Conservation (phyloP, 1,284 basidiomycete species). For the Meira miltonrushii region DNA sequence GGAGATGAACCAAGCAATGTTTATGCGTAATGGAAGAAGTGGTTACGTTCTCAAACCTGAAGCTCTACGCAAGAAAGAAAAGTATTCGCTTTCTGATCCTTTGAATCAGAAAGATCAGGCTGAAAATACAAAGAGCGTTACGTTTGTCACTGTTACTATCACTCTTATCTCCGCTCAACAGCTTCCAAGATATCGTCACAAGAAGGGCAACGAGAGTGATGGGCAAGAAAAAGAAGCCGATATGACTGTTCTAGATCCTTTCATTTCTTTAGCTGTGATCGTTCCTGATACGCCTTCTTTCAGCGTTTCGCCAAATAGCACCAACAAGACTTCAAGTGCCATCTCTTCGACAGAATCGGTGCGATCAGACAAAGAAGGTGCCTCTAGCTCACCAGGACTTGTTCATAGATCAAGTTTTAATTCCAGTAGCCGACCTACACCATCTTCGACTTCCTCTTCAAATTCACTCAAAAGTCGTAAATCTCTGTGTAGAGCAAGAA, state of each 20-base stretch:
- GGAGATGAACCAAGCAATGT: conserved; percentile 91
- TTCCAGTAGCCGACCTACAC: too few species aligned
- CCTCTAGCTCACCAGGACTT: too few species aligned
- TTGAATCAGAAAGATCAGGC: conserved; percentile 24
- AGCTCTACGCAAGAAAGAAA: conserved; percentile 62
- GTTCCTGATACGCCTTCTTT: conserved; percentile 16
- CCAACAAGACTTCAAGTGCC: too few species aligned
- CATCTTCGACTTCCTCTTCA: too few species aligned
- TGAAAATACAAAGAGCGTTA: conserved; percentile 14
- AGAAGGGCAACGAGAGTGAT: conserved; percentile 26
- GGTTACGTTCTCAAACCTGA: conserved; percentile 89
- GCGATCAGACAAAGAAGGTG: too few species aligned
- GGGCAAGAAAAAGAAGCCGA: not conserved
- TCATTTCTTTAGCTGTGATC: conserved; percentile 32
- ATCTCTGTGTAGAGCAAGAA: conserved; percentile 12
- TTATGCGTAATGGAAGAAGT: conserved; percentile 73
- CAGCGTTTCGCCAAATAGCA: too few species aligned
- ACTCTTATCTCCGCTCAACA: conserved; percentile 76
- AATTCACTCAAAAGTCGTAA: not conserved
- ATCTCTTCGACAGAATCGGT: too few species aligned
- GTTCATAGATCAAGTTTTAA: too few species aligned
- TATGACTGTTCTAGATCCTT: conserved; percentile 38
- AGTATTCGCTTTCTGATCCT: too few species aligned
- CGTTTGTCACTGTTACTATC: conserved; percentile 27
- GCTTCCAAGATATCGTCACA: conserved; percentile 59